Percentiles rank a stretch among this genome's conserved stretches.
phyloP scores from a whole-genome alignment of 1,284 basidiomycete genomes.

The Ganoderma lucidum region DNA sequence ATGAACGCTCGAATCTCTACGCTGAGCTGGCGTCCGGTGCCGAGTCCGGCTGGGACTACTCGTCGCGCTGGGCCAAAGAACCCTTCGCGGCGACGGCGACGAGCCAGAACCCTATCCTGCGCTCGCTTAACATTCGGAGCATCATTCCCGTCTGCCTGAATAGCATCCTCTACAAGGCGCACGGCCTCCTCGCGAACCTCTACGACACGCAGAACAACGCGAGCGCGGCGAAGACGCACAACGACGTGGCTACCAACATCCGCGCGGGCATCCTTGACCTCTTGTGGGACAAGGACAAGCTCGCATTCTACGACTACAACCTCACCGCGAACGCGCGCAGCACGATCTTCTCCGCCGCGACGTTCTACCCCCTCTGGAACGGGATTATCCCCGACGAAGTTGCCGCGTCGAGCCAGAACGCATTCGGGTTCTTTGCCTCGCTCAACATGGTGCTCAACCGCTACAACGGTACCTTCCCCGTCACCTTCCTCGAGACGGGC shows the following conservation, averaged over 20 bases:
- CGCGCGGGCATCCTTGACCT: slow-evolving; percentile 84
- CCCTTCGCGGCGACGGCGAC: slow-evolving; percentile 50
- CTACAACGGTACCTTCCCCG: slow-evolving; percentile 85
- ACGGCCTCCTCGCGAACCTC: slow-evolving; percentile 67
- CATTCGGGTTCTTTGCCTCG: slow-evolving; percentile 78
- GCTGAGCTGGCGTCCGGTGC: slow-evolving; percentile 90
- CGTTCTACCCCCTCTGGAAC: slow-evolving; percentile 89
- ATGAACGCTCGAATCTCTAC: slow-evolving; percentile 75
- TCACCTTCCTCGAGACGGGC: slow-evolving; percentile 80
- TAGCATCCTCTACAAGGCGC: slow-evolving; percentile 80
- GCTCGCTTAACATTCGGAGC: slow-evolving; percentile 75
- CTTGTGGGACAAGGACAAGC: slow-evolving; percentile 82
- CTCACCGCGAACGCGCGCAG: slow-evolving; percentile 70
- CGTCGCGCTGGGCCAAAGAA: slow-evolving; percentile 56
- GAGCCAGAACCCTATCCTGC: slow-evolving; percentile 61
- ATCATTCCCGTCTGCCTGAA: slow-evolving; percentile 85
- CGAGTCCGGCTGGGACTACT: slow-evolving; percentile 75
- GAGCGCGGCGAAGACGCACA: slow-evolving; percentile 60
- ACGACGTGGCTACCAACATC: slow-evolving; percentile 62
- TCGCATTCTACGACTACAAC: slow-evolving; percentile 92
- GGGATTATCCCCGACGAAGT: slow-evolving; percentile 84
- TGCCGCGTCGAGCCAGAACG: slow-evolving; percentile 60
- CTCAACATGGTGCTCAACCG: slow-evolving; percentile 81
- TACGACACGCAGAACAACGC: slow-evolving; percentile 59
- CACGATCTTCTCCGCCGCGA: slow-evolving; percentile 71